phyloP scores from a whole-genome alignment of 2,329 filamentous ascomycete species.

The Penicillium frequentans region DNA sequence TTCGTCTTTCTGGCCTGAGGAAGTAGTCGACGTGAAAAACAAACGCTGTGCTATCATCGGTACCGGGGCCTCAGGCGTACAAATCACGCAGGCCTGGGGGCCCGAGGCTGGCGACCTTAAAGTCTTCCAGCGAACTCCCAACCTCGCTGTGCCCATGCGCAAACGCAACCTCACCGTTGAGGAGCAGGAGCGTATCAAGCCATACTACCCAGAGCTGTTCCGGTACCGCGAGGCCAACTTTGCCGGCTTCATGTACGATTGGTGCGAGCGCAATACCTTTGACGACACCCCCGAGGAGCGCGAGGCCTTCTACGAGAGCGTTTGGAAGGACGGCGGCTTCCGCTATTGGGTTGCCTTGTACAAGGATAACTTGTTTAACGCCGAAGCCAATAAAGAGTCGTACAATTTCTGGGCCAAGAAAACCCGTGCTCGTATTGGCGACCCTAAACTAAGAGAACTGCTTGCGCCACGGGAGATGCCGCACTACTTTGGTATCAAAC shows the following conservation, averaged over 20 bases:
- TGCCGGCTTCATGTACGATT: slow-evolving; percentile 61
- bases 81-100: slow-evolving; percentile 61
- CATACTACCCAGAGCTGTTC: slow-evolving; percentile 54
- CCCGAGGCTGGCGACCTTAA: slow-evolving; percentile 53
- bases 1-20: slow-evolving; percentile 56
- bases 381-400: slow-evolving; percentile 53
- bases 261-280: slow-evolving; percentile 55
- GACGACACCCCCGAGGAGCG: slow-evolving; percentile 55
- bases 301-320: slow-evolving; percentile 50
- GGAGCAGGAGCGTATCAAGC: slow-evolving; percentile 52
- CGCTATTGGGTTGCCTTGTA: slow-evolving; percentile 56
- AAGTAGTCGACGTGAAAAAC: slow-evolving; percentile 45
- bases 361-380: slow-evolving; percentile 51
- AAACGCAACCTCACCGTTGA: slow-evolving; percentile 49
- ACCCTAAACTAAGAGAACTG: slow-evolving; percentile 51
- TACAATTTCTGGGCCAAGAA: slow-evolving; percentile 60
- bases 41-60: slow-evolving; percentile 57
- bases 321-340: slow-evolving; percentile 57
- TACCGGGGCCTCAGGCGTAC: slow-evolving; percentile 56
- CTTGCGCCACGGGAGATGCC: slow-evolving; percentile 55
- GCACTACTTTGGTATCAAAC: slow-evolving; percentile 57
- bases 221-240: slow-evolving; percentile 54
- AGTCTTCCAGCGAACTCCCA: slow-evolving; percentile 68
- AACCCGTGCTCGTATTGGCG: slow-evolving; percentile 50
- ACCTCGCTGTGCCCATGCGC: slow-evolving; percentile 64